A percentile compares a stretch with the other conserved stretches of the same genome.
These are phyloP conservation scores for Podospora conica DNA, from an alignment of 495 filamentous ascomycete genomes.

Conservation along the genomic window DNA sequence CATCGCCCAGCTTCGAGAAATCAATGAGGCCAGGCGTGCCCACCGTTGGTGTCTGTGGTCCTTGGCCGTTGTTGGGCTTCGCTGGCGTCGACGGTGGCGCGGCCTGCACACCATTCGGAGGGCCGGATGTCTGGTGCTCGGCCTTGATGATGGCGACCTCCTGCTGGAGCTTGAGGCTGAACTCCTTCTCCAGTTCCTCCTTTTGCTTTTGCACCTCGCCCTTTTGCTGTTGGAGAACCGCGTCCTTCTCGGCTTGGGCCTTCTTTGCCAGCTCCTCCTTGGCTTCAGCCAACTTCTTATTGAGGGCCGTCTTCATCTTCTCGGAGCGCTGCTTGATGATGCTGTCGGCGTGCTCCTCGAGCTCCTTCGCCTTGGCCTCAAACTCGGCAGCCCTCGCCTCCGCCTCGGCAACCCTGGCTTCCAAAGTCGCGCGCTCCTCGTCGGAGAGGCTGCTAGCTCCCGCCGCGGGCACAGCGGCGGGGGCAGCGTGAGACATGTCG, in stretches of 20 bases:
- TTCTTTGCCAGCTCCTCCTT: conserved; percentile 40
- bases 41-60: conserved; percentile 28
- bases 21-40: conserved; percentile 34
- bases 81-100: conserved; percentile 37
- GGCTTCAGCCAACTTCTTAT: conserved; percentile 61
- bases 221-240: neutral
- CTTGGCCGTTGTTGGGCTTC: conserved; percentile 21
- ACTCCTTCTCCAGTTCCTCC: conserved; percentile 52
- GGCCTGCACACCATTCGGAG: conserved; percentile 30
- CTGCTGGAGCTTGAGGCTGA: conserved; percentile 60
- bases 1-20: conserved; percentile 45
- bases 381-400: conserved; percentile 49
- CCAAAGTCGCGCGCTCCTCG: conserved; percentile 46
- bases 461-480: conserved; percentile 4
- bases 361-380: conserved; percentile 46
- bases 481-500: conserved; percentile 23
- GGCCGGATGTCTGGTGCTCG: conserved; percentile 38
- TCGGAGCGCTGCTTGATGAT: conserved; percentile 62
- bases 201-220: neutral
- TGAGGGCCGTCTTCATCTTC: conserved; percentile 64
- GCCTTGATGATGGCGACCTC: conserved; percentile 51
- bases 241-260: conserved; percentile 42
- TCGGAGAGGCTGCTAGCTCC: conserved; percentile 32
- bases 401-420: conserved; percentile 41
- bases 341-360: conserved; percentile 47